Evolutionary conservation across 2,329 filamentous ascomycete species (phyloP), one percentile per base, ranked within the genome.

Genomic region (Talaromyces amestolkiae): DNA sequence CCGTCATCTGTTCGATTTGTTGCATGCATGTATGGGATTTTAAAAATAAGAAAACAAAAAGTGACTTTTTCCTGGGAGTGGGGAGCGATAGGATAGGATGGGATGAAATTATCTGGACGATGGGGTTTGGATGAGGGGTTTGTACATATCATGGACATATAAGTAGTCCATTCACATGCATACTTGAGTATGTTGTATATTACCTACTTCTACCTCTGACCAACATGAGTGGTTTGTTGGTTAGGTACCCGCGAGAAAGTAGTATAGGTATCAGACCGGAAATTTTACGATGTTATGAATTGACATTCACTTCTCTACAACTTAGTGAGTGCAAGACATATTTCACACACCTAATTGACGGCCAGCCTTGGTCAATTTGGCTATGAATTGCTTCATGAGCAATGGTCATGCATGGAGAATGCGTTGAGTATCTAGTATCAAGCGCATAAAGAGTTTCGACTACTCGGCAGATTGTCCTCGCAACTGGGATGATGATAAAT

Each of bases 71-170:
- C 3, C 31, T 31, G 10, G 24, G 47, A 51, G 17, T n/a, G 47
- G 24, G 15, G 15, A 17, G 39, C 0, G 39, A 41, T 31, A 19
- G 15, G 41, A 47, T 47, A 6, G 45, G 49, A n/a, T 33, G 24
- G 49, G 17, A 53, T 53, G 49, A 7, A 7, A 31, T 31, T 31
- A 22, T 6, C 6, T 31, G 27, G 27, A 31, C 27, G 4, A 7
- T 31, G 27, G 27, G 27, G 27, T 31, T 15, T 33, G 11, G 49
- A 33, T 53, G 15, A 33, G 31, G 24, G 17, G 27, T 53, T 33
- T 53, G 49, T 53, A 53, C 49, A 53, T 53, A 53, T 53, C 27
- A 53, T 53, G 49, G 49, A 53, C 17, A 53, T 11, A 31, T 27
- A 27, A 27, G 22, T 49, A n/a, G 24, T 53, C 49, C 49, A 53